phyloP scores from a whole-genome alignment of 371 early-diverging fungal genomes.

The Coemansia sp. region DNA sequence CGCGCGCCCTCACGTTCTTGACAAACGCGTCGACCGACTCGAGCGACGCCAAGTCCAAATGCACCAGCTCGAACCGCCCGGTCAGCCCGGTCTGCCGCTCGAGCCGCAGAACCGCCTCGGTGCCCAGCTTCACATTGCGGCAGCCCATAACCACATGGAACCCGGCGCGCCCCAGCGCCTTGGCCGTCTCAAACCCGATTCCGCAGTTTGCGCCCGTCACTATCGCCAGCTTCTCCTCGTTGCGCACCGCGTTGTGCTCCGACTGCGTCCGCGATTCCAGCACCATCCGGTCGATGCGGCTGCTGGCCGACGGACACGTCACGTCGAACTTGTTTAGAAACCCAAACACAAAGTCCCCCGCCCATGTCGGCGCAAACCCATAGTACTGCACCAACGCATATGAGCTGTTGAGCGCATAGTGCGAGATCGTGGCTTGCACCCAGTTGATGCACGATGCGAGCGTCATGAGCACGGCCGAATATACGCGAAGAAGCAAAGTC shows the following conservation, averaged over 20 bases:
- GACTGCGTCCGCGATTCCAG: constrained; percentile 14
- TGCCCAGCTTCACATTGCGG: constrained; percentile 54
- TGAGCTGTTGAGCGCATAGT: background rate
- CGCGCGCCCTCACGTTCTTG: constrained; percentile 52
- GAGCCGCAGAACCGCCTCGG: constrained; percentile 56
- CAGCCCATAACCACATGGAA: constrained; percentile 57
- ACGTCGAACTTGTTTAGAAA: constrained; percentile 22
- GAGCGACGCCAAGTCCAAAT: constrained; percentile 62
- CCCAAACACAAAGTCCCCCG: constrained; percentile 8
- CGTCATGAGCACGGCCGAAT: background rate
- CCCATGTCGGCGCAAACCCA: constrained; percentile 1
- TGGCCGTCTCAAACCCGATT: constrained; percentile 51
- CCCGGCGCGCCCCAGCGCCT: constrained; percentile 48
- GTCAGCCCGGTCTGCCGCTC: constrained; percentile 56
- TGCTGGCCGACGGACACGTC: constrained; percentile 17
- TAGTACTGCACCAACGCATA: background rate
- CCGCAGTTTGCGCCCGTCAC: constrained; percentile 52
- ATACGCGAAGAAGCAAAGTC: background rate
- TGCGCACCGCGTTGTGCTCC: background rate
- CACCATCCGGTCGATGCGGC: constrained; percentile 30
- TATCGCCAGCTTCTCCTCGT: constrained; percentile 39
- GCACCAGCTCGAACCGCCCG: constrained; percentile 56
- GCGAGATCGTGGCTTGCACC: background rate
- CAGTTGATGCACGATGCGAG: background rate
- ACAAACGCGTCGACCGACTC: constrained; percentile 59